These are phyloP conservation scores for Saccharomyces kudriavzevii DNA, from an alignment of 805 yeast genomes.

Conservation along the genomic window DNA sequence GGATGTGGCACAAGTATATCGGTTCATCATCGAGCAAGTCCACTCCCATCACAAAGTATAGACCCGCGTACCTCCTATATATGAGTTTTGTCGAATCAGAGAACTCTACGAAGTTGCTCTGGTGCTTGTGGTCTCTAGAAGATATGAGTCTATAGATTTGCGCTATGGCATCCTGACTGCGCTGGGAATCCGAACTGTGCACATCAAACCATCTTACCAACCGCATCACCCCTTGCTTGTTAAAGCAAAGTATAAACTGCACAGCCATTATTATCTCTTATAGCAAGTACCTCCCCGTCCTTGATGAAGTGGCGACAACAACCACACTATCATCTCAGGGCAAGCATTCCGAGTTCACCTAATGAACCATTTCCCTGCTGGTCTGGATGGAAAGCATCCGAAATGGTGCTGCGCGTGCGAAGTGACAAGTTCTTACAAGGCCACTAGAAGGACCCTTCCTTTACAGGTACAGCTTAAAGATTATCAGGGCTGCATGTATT, in stretches of 20 bases:
- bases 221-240: conserved; percentile 89
- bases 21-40: conserved; percentile 78
- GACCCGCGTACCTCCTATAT: conserved; percentile 85
- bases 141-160: conserved; percentile 72
- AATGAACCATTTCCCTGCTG: neutral
- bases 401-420: neutral
- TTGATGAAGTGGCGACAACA: neutral
- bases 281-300: neutral
- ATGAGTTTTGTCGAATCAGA: conserved; percentile 58
- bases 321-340: neutral
- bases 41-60: conserved; percentile 77
- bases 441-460: neutral
- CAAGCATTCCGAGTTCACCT: neutral
- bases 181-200: conserved; percentile 26
- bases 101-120: conserved; percentile 72
- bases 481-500: neutral
- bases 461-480: neutral
- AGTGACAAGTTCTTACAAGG: neutral
- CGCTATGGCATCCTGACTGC: conserved; percentile 27
- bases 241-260: conserved; percentile 73
- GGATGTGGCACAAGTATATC: conserved; percentile 73
- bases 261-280: conserved; percentile 47
- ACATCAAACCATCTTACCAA: conserved; percentile 66
- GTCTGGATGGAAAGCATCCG: neutral
- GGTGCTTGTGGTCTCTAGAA: conserved; percentile 75